phyloP scores from a whole-genome alignment of 192 early-diverging fungal species.

The Coemansia pectinata region DNA sequence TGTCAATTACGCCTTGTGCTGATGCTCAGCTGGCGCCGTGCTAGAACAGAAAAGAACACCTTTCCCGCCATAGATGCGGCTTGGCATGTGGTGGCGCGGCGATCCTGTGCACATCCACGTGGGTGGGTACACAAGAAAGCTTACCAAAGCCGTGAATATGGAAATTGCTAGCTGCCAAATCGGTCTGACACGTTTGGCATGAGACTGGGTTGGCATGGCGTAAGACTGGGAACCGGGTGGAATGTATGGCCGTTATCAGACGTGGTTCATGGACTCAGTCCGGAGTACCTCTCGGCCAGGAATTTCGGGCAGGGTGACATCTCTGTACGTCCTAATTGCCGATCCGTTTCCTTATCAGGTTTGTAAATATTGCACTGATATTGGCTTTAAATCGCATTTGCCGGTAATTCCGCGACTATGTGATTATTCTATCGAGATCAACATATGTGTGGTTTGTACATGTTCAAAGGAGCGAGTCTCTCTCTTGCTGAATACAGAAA shows the following conservation, averaged over 20 bases:
- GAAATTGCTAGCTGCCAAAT: background rate
- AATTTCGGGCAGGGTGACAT: background rate
- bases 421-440: background rate
- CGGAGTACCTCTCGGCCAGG: background rate
- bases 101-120: background rate
- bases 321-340: background rate
- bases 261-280: background rate
- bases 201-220: background rate
- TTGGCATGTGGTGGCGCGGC: background rate
- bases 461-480: too few relatives aligned
- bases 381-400: background rate
- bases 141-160: background rate
- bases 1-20: background rate
- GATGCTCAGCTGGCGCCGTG: too few relatives aligned
- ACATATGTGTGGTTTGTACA: background rate
- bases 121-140: background rate
- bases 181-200: background rate
- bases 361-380: background rate
- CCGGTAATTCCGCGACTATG: background rate
- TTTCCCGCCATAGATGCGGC: background rate
- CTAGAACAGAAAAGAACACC: background rate
- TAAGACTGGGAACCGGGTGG: background rate
- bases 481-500: too few relatives aligned
- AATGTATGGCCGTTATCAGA: background rate
- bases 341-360: background rate